Evolutionary conservation across 2,329 filamentous ascomycete species (phyloP).

Genomic region (Fusarium sacchari): DNA sequence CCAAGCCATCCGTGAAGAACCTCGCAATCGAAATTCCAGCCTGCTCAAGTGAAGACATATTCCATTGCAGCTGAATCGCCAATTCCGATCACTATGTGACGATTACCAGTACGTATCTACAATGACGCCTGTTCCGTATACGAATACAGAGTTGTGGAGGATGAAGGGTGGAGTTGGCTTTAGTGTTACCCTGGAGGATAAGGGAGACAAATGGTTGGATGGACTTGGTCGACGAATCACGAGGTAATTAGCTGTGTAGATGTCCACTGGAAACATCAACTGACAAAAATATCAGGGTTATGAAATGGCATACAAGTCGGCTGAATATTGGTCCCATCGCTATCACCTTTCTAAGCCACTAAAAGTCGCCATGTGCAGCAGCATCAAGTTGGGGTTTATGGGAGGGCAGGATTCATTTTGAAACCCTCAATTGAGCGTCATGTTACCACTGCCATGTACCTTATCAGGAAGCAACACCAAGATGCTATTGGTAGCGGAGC

Average conservation of each 20-base stretch:
- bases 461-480: background rate
- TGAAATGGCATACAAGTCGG: background rate
- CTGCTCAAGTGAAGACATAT: slow-evolving; percentile 3
- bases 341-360: background rate
- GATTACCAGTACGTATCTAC: background rate
- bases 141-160: background rate
- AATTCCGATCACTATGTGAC: slow-evolving; percentile 22
- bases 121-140: slow-evolving; percentile 17
- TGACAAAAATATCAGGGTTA: background rate
- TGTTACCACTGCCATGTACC: slow-evolving; percentile 5
- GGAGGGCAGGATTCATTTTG: background rate
- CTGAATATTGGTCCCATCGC: background rate
- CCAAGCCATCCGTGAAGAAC: slow-evolving; percentile 22
- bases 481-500: background rate
- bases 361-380: background rate
- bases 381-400: background rate
- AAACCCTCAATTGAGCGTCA: background rate
- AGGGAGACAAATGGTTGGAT: background rate
- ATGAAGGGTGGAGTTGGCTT: background rate
- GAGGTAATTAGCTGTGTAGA: background rate
- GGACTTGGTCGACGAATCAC: background rate
- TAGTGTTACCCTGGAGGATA: background rate
- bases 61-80: slow-evolving; percentile 9
- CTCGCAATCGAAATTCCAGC: background rate
- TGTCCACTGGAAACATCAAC: background rate